Evolutionary conservation across 1,284 basidiomycete genomes (phyloP).

Genomic region (Baeospora myosura): DNA sequence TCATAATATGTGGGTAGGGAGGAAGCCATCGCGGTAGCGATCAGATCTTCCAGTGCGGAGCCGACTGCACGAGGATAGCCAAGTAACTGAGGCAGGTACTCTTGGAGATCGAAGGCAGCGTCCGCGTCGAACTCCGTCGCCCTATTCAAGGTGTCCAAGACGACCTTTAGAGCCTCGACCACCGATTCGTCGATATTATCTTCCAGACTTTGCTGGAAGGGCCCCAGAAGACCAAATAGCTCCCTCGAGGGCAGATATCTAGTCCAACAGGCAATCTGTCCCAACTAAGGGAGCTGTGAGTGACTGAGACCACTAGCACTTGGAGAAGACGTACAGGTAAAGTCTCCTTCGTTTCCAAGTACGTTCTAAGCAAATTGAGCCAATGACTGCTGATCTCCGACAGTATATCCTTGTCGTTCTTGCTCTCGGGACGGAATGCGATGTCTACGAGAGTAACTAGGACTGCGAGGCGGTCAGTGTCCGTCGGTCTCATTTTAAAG

Average conservation of each 20-base stretch:
- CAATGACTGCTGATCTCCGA: slow-evolving; percentile 28
- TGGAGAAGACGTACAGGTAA: slow-evolving; percentile 13
- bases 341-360: slow-evolving; percentile 7
- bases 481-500: too few relatives aligned
- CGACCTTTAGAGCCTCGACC: too few relatives aligned
- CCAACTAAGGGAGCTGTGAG: slow-evolving; percentile 24
- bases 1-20: slow-evolving; percentile 37
- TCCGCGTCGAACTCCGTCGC: too few relatives aligned
- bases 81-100: slow-evolving; percentile 19
- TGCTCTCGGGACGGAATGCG: slow-evolving; percentile 19
- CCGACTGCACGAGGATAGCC: slow-evolving; percentile 29
- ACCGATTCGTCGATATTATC: too few relatives aligned
- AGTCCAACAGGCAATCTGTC: slow-evolving; percentile 37
- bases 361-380: slow-evolving; percentile 20
- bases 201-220: too few relatives aligned
- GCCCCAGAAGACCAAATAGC: slow-evolving; percentile 32
- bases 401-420: slow-evolving; percentile 24
- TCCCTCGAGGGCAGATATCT: slow-evolving; percentile 27
- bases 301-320: too few relatives aligned
- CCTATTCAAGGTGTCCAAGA: too few relatives aligned
- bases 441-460: slow-evolving; percentile 15
- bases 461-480: not conserved
- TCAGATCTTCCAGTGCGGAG: slow-evolving; percentile 36
- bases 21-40: slow-evolving; percentile 33
- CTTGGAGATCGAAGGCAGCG: too few relatives aligned